Evolutionary conservation across 176 grass and related monocot genomes (phyloP).

Genomic region (Musa troglodytarum): DNA sequence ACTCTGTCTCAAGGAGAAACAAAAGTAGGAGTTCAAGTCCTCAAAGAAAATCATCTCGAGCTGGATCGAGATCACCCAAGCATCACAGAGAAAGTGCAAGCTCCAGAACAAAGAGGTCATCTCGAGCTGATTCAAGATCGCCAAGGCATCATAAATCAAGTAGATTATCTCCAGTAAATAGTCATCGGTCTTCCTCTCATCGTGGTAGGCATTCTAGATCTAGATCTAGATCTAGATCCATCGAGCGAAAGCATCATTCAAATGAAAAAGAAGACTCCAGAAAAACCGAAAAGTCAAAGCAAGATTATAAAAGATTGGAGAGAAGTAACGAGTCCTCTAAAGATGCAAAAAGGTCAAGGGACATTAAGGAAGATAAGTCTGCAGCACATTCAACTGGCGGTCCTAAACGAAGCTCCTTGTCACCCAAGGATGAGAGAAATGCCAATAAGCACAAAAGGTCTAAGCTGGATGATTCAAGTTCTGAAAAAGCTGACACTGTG

Average conservation of each 20-base stretch:
- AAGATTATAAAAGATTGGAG: constrained; percentile 45
- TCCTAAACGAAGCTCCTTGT: constrained; percentile 38
- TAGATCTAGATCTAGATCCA: constrained; percentile 81
- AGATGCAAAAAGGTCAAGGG: constrained; percentile 43
- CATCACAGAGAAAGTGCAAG: constrained; percentile 46
- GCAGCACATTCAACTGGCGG: constrained; percentile 19
- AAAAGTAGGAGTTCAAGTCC: constrained; percentile 75
- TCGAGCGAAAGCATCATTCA: constrained; percentile 50
- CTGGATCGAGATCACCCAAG: constrained; percentile 49
- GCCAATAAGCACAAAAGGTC: constrained; percentile 38
- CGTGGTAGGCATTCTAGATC: constrained; percentile 56
- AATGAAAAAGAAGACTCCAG: constrained; percentile 46
- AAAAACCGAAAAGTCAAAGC: constrained; percentile 20
- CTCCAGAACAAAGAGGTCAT: constrained; percentile 43
- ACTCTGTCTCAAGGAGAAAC: constrained; percentile 70
- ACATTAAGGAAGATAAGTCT: constrained; percentile 38
- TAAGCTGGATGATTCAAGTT: constrained; percentile 22
- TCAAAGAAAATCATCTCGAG: constrained; percentile 45
- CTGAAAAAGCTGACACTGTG: constrained; percentile 21
- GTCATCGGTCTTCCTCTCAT: constrained; percentile 28
- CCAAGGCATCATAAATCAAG: constrained; percentile 40
- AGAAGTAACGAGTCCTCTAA: constrained; percentile 37
- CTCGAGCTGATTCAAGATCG: constrained; percentile 52
- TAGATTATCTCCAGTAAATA: constrained; percentile 42
- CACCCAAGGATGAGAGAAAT: constrained; percentile 41